Evolutionary conservation across 2,329 filamentous ascomycete species (phyloP), one percentile per base, ranked within the genome.

Genomic region (Fusarium graminum): DNA sequence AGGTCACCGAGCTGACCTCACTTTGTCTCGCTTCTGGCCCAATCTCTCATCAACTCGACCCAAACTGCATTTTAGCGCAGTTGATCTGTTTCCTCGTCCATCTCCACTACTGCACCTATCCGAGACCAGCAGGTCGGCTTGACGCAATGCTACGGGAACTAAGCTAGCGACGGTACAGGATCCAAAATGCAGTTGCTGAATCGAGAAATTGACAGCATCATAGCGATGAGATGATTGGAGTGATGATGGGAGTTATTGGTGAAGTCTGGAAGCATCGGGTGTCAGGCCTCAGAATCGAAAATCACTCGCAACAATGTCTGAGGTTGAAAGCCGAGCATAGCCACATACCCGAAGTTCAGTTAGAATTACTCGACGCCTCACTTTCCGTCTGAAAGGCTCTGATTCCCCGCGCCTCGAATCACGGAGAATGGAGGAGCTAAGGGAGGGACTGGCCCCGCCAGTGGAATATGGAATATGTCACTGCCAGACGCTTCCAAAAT

Each of bases 101-200:
- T 58, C 44, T 59, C 58, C 51, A 30, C 59, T 54, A 60, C 62
- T 70, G 67, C 68, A 67, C 56, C 50, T 69, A 69, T 68, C 68
- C 70, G 70, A 70, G 67, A 72, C 69, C 59, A 67, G 52, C 58
- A 66, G 56, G 66, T 58, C 59, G 50, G 59, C 59, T 72, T 69
- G 70, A 71, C 52, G 68, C 68, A 72, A 69, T 69, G 46, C 59
- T 47, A 53, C 65, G 59, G 60, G 46, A 61, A 52, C 59, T 60
- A 62, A 46, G 40, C 44, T 58, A 47, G 51, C 59, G 54, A 30
- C 55, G 42, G 45, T 59, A 43, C 42, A 38, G 39, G 29, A 51
- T 36, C 32, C n/a, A 32, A 52, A 25, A 52, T 53, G 44, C 38
- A 55, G 39, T 43, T 43, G 56, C 50, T 63, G 34, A 51, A 47